Conservation (phyloP, 176 grass and related monocot genomes). For the Avena sativa region DNA sequence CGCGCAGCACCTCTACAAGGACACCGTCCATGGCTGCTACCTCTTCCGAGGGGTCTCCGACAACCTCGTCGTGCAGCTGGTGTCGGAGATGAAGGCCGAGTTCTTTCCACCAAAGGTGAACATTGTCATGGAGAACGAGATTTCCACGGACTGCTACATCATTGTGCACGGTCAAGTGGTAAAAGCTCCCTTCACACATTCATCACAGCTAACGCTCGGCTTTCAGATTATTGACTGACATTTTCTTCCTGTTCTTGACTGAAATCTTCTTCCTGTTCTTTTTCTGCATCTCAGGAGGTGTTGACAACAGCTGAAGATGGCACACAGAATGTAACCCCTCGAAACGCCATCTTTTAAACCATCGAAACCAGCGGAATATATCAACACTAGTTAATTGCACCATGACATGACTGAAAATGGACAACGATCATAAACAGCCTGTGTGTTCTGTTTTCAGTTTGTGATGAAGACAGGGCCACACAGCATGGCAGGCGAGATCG, state of each 20-base stretch:
- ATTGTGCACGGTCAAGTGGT: constrained; percentile 55
- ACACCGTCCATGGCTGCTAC: constrained; percentile 36
- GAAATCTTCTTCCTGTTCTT: neutral
- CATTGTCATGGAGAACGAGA: constrained; percentile 56
- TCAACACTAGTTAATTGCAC: neutral
- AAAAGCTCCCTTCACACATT: neutral
- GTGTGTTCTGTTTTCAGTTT: neutral
- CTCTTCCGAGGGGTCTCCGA: constrained; percentile 52
- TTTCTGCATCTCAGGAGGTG: constrained; percentile 15
- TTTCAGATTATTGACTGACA: no score
- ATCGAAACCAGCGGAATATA: neutral
- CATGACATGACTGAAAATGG: neutral
- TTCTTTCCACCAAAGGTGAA: constrained; percentile 58
- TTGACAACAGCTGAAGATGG: constrained; percentile 21
- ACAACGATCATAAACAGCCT: neutral
- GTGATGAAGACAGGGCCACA: constrained; percentile 40
- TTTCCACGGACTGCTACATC: constrained; percentile 62
- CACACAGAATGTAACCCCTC: constrained; percentile 26
- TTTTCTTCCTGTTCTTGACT: neutral
- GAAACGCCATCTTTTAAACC: neutral
- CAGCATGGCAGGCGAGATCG: constrained; percentile 63
- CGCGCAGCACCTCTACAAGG: constrained; percentile 55
- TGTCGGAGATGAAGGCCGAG: constrained; percentile 52
- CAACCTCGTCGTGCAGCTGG: constrained; percentile 50
- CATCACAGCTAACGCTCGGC: neutral